Evolutionary conservation across 257 asterid genomes (phyloP).

Genomic region (Plantago elongata): DNA sequence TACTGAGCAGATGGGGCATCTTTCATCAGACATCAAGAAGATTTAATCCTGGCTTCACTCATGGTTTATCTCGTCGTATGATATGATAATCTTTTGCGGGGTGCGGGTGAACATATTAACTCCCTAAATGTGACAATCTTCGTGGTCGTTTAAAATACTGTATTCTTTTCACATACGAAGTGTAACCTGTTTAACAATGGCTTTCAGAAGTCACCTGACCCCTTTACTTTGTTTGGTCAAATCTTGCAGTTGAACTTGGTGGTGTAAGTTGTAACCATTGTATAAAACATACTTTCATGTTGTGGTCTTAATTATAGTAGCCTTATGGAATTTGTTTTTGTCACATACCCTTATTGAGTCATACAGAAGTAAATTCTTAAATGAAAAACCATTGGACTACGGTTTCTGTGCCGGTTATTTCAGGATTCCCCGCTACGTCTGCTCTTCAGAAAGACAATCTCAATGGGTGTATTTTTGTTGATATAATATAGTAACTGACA

Average conservation of each 20-base stretch:
- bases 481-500: too few relatives aligned
- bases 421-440: too few relatives aligned
- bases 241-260: not conserved
- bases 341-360: too few relatives aligned
- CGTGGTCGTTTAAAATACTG: constrained; percentile 20
- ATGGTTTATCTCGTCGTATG: constrained; percentile 17
- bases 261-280: not conserved
- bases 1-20: constrained; percentile 84
- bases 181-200: not conserved
- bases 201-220: not conserved
- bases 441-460: too few relatives aligned
- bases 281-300: not conserved
- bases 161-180: constrained; percentile 21
- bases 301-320: not conserved
- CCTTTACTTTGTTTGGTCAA: not conserved
- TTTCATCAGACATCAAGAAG: constrained; percentile 53
- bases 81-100: constrained; percentile 9
- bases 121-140: constrained; percentile 19
- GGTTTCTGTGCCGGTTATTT: not conserved
- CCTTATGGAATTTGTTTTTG: too few relatives aligned
- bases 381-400: not conserved
- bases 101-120: constrained; percentile 24
- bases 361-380: too few relatives aligned
- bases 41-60: constrained; percentile 21
- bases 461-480: not conserved